Base-by-base conservation (phyloP, 306 rosid genomes). In the Ziziphus jujuba region DNA sequence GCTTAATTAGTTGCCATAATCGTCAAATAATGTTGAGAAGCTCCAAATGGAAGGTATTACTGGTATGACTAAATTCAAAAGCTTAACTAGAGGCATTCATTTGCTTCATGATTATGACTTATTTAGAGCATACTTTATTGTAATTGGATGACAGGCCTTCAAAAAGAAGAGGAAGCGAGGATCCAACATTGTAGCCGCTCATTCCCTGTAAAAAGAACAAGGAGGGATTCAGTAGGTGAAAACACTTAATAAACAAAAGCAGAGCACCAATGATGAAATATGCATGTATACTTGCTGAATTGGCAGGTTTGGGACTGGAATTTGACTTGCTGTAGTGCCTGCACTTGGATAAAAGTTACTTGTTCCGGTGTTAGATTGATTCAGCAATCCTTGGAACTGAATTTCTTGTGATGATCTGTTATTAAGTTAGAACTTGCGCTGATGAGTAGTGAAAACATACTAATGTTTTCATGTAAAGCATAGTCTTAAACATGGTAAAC, bases 391-490 rank as follows among this genome's bases (percentile, higher is more conserved):
- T 55, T 50, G 61, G 53, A 51, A 38, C 38, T 58, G 72, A 58
- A 74, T 59, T 49, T 66, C 78, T 35, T 51, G 78, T 2, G 61
- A 16, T 57, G 67, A 14, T 60, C 78, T 74, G 60, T 19, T 21
- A 63, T 17, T 49, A 19, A 25, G 17, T 44, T n/a, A 16, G 22
- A 66, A 66, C 6, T 3, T 59, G 16, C n/a, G 64, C 43, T 16
- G 35, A 11, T n/a, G 5, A 33, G 48, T 59, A 40, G 45, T 12
- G 13, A 40, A 40, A 8, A 40, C 12, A 40, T 40, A 40, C 45
- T 0, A 40, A 40, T 40, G 2, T 40, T 40, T 40, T 40, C 45
- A 40, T 40, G 10, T 40, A 40, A 40, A 40, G 9, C 14, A 28
- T 28, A 40, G 45, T 40, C 14, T 40, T 40, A 40, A 40, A 10